Evolutionary conservation across 2,329 filamentous ascomycete genomes (phyloP).

Genomic region (Harringtonia lauricola): DNA sequence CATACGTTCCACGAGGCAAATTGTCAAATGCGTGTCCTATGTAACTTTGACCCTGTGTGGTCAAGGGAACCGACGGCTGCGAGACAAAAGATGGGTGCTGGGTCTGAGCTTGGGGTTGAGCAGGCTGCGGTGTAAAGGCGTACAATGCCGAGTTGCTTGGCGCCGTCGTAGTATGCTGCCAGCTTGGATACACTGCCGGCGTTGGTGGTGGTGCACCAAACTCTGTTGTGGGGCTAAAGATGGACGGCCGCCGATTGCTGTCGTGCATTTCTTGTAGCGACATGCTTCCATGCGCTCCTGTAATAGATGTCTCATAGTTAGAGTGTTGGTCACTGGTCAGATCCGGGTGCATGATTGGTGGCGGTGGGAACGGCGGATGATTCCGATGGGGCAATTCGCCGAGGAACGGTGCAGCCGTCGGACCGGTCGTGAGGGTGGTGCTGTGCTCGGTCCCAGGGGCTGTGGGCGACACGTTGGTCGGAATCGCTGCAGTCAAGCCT

Average conservation of each 20-base stretch:
- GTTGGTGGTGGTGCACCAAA: constrained; percentile 26
- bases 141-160: constrained; percentile 33
- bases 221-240: constrained; percentile 31
- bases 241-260: constrained; percentile 32
- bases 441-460: constrained; percentile 24
- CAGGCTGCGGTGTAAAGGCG: constrained; percentile 29
- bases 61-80: constrained; percentile 16
- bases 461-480: constrained; percentile 2
- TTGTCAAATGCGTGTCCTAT: constrained; percentile 18
- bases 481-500: background rate
- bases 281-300: constrained; percentile 20
- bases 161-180: constrained; percentile 32
- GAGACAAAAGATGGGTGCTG: constrained; percentile 15
- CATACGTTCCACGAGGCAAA: constrained; percentile 16
- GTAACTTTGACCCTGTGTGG: constrained; percentile 16
- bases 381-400: constrained; percentile 32
- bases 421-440: background rate
- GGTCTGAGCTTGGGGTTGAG: constrained; percentile 5
- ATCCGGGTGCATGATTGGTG: constrained; percentile 30
- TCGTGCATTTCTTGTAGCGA: constrained; percentile 36
- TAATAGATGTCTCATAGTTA: constrained; percentile 22
- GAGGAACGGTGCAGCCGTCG: constrained; percentile 22
- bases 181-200: constrained; percentile 29
- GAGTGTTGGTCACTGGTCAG: constrained; percentile 27
- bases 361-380: constrained; percentile 22